Percentiles rank a stretch among this genome's conserved stretches.
These are phyloP conservation scores for Grosmannia clavigera DNA, from an alignment of 2,329 filamentous ascomycete genomes.

Conservation along the genomic window DNA sequence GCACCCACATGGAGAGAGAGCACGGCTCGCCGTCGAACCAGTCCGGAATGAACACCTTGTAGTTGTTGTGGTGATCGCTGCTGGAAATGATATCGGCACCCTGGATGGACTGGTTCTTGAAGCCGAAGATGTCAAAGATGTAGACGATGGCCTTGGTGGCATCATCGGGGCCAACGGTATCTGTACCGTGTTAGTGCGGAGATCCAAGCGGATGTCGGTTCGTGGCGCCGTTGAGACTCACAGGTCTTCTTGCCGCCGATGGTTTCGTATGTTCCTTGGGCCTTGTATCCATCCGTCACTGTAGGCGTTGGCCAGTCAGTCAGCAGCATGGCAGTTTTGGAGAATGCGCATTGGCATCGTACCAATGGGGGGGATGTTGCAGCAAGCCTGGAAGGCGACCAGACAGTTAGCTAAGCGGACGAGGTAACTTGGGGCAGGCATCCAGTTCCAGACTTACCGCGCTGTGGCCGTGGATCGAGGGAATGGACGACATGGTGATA, in stretches of 20 bases:
- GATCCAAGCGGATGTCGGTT: neutral
- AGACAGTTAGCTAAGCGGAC: neutral
- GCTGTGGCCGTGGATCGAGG: conserved; percentile 24
- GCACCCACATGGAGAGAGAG: conserved; percentile 23
- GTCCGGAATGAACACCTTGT: conserved; percentile 84
- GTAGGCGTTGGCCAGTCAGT: neutral
- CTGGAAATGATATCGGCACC: conserved; percentile 54
- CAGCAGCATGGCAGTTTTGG: neutral
- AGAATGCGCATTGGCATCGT: neutral
- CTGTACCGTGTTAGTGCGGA: conserved; percentile 15
- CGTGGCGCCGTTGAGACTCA: conserved; percentile 12
- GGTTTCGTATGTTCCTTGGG: conserved; percentile 32
- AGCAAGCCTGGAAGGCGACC: conserved; percentile 20
- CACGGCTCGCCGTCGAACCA: conserved; percentile 69
- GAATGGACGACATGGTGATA: conserved; percentile 22
- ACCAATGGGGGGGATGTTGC: conserved; percentile 32
- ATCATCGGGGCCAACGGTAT: conserved; percentile 33
- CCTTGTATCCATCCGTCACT: conserved; percentile 28
- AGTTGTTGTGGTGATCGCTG: conserved; percentile 47
- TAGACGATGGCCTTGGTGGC: conserved; percentile 46
- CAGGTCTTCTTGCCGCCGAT: conserved; percentile 34
- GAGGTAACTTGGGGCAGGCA: neutral
- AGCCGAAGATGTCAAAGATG: conserved; percentile 58
- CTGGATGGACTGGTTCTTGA: conserved; percentile 58
- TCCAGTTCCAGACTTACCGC: conserved; percentile 12